Conservation (phyloP, 2,329 filamentous ascomycete genomes). For the Thermoascus crustaceus region DNA sequence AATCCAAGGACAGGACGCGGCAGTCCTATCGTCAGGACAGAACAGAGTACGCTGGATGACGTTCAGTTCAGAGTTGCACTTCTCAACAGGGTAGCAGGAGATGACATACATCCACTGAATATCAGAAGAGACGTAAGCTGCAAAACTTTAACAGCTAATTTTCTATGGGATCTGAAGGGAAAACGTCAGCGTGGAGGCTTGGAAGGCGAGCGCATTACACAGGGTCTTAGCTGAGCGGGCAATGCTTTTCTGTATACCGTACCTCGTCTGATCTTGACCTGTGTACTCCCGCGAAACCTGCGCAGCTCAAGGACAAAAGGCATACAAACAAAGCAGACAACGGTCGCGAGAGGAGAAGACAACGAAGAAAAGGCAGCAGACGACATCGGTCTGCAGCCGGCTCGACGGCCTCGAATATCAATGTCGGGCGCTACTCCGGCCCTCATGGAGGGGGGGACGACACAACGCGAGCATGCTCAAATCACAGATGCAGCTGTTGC, state of each 20-base stretch:
- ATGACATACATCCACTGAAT: too few species aligned
- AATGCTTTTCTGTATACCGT: too few species aligned
- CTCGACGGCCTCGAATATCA: slow-evolving; percentile 25
- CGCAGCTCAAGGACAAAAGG: slow-evolving; percentile 11
- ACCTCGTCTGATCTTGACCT: too few species aligned
- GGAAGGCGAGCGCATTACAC: neutral
- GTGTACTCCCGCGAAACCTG: slow-evolving; percentile 21
- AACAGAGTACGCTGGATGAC: too few species aligned
- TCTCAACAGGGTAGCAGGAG: too few species aligned
- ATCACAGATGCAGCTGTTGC: slow-evolving; percentile 17
- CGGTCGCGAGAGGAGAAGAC: slow-evolving; percentile 1
- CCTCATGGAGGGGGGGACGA: slow-evolving; percentile 13
- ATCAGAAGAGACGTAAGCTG: too few species aligned
- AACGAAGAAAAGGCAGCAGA: slow-evolving; percentile 16
- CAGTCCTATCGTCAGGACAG: too few species aligned
- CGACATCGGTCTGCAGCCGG: slow-evolving; percentile 13
- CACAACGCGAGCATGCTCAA: slow-evolving; percentile 5
- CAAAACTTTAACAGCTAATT: too few species aligned
- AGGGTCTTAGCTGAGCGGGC: neutral
- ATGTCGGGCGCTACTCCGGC: slow-evolving; percentile 15
- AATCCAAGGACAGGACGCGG: too few species aligned
- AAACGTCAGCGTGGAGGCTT: too few species aligned
- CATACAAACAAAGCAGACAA: neutral
- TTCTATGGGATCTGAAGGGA: too few species aligned
- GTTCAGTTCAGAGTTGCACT: too few species aligned